Evolutionary conservation across 1,139 yeast species (phyloP).

Genomic region (Suhomyces yuchorum): DNA sequence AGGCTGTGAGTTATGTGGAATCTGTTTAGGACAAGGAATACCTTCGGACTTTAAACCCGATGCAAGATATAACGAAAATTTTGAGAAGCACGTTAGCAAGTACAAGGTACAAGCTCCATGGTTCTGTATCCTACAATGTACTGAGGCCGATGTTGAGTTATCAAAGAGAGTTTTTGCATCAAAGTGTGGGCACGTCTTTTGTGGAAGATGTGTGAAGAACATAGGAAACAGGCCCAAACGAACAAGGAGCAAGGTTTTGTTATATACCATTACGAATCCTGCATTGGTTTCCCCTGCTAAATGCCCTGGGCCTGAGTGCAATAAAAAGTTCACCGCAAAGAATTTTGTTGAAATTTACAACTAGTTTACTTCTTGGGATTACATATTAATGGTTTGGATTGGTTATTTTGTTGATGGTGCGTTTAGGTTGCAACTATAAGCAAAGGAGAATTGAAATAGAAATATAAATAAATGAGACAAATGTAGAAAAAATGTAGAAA

Average conservation of each 20-base stretch:
- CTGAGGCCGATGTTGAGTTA: conserved; percentile 58
- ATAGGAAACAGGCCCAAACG: conserved; percentile 46
- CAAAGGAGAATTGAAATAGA: conserved; percentile 8
- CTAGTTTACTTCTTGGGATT: conserved; percentile 9
- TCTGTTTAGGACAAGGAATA: conserved; percentile 69
- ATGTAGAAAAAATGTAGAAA: background rate
- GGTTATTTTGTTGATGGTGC: conserved; percentile 4
- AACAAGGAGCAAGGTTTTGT: conserved; percentile 12
- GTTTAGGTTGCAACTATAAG: conserved; percentile 1
- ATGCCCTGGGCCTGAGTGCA: conserved; percentile 50
- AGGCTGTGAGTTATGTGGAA: conserved; percentile 72
- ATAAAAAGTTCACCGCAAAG: conserved; percentile 34
- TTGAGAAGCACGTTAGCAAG: conserved; percentile 30
- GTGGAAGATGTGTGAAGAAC: conserved; percentile 79
- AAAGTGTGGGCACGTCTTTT: conserved; percentile 81
- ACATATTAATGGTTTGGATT: conserved; percentile 1
- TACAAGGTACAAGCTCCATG: conserved; percentile 61
- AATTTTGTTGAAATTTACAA: conserved; percentile 41
- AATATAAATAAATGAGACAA: conserved; percentile 5
- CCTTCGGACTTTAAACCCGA: conserved; percentile 51
- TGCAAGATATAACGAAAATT: conserved; percentile 29
- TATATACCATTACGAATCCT: conserved; percentile 46
- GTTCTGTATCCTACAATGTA: conserved; percentile 53
- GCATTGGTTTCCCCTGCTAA: conserved; percentile 48
- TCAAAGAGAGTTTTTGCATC: conserved; percentile 71